Evolutionary conservation across 78 protist species (phyloP).

Genomic region (Pigoraptor vietnamica): DNA sequence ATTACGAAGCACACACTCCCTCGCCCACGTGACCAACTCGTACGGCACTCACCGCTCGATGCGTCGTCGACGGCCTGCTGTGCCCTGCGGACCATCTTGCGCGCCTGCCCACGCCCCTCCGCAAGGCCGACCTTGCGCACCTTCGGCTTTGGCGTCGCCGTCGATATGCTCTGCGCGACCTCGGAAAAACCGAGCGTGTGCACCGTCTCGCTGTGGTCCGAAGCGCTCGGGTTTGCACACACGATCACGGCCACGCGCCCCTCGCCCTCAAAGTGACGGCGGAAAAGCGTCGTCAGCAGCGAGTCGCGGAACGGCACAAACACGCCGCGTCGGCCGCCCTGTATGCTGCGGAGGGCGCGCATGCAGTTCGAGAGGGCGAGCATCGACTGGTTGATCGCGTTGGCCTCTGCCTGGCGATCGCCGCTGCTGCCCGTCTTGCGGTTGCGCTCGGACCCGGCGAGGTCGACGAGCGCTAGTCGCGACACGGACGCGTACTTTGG

Average conservation of each 20-base stretch:
- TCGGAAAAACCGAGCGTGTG: not conserved
- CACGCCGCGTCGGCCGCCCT: not conserved
- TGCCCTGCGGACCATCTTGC: not conserved
- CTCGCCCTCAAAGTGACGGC: not conserved
- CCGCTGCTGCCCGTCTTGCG: not conserved
- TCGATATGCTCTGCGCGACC: not conserved
- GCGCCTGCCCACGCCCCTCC: not conserved
- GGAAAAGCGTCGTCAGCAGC: not conserved
- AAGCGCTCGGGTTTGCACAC: not conserved
- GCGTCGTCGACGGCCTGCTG: not conserved
- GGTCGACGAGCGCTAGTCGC: slow-evolving; percentile 45
- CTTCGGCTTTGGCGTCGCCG: not conserved
- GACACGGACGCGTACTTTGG: not conserved
- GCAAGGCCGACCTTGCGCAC: not conserved
- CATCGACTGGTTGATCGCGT: not conserved
- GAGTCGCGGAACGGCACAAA: not conserved
- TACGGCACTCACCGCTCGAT: too few species aligned
- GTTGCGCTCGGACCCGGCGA: slow-evolving; percentile 80
- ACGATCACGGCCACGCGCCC: not conserved
- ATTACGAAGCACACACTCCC: too few species aligned
- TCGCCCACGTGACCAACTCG: too few species aligned
- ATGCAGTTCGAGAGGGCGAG: not conserved
- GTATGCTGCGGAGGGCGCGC: not conserved
- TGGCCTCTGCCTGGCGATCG: not conserved
- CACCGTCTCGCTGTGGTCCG: not conserved